A percentile compares a stretch with the other conserved stretches of the same genome.
phyloP scores from a whole-genome alignment of 768 basidiomycete species.

The Coprinopsis cinerea region DNA sequence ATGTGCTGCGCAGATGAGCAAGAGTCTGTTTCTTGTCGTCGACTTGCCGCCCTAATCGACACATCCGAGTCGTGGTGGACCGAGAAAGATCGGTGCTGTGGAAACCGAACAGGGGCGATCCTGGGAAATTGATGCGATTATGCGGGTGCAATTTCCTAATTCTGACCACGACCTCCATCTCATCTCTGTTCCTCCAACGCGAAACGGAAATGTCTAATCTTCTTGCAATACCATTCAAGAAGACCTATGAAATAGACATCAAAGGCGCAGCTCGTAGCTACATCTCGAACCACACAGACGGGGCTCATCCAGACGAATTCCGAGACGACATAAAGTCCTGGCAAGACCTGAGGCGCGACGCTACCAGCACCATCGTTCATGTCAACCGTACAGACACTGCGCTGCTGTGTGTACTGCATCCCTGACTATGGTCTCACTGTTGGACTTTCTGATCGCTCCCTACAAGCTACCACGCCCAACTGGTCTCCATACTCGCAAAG shows the following conservation, averaged over 20 bases:
- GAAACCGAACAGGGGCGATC: too few species aligned
- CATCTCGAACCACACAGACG: slow-evolving; percentile 52
- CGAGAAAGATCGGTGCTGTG: too few species aligned
- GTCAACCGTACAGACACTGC: slow-evolving; percentile 47
- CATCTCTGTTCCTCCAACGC: not conserved
- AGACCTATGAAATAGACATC: slow-evolving; percentile 51
- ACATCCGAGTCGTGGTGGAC: too few species aligned
- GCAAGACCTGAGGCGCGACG: slow-evolving; percentile 58
- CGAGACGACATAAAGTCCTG: slow-evolving; percentile 69
- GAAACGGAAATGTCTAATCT: slow-evolving; percentile 65
- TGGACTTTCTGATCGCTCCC: slow-evolving; percentile 7
- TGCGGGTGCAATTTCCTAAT: too few species aligned
- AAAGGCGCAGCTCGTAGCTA: slow-evolving; percentile 54
- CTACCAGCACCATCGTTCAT: slow-evolving; percentile 44
- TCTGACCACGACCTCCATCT: too few species aligned
- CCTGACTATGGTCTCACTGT: not conserved
- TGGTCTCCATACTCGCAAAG: slow-evolving; percentile 78
- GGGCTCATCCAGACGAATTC: slow-evolving; percentile 82
- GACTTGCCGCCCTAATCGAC: too few species aligned
- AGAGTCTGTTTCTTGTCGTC: too few species aligned
- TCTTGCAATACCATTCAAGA: slow-evolving; percentile 70
- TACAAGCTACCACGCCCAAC: slow-evolving; percentile 85
- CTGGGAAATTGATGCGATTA: too few species aligned
- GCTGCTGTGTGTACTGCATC: slow-evolving; percentile 47
- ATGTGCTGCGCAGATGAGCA: too few species aligned